These are phyloP conservation scores for Russula earlei DNA, from an alignment of 768 basidiomycete genomes.

Conservation along the genomic window DNA sequence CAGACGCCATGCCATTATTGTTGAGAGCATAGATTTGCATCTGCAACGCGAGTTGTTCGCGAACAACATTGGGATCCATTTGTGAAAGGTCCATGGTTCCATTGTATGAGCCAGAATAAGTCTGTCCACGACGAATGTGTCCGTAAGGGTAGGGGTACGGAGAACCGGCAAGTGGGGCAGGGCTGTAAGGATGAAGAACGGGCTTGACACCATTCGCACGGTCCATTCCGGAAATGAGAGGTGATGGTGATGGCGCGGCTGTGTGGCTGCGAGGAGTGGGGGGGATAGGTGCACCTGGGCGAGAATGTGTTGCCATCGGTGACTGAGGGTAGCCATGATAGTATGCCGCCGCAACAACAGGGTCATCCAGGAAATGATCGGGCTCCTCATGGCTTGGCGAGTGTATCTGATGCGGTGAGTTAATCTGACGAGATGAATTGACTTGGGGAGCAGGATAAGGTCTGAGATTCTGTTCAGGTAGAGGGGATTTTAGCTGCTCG, in stretches of 20 bases:
- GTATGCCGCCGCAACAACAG: conserved; percentile 48
- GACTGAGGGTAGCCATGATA: conserved; percentile 50
- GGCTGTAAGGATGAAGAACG: conserved; percentile 37
- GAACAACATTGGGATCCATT: conserved; percentile 41
- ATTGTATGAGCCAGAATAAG: conserved; percentile 30
- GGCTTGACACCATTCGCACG: conserved; percentile 27
- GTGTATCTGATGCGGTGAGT: conserved; percentile 24
- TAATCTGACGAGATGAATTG: neutral
- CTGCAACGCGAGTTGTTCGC: conserved; percentile 63
- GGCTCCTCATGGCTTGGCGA: conserved; percentile 42
- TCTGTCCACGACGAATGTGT: conserved; percentile 50
- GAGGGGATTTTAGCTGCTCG: conserved; percentile 13
- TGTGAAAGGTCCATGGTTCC: conserved; percentile 21
- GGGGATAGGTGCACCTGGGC: conserved; percentile 69
- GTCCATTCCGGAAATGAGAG: conserved; percentile 45
- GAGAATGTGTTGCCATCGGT: conserved; percentile 26
- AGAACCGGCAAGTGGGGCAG: conserved; percentile 53
- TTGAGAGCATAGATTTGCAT: conserved; percentile 71
- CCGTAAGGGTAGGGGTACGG: conserved; percentile 74
- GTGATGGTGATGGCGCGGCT: conserved; percentile 64
- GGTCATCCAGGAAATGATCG: conserved; percentile 50
- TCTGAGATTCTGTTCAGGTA: conserved; percentile 1
- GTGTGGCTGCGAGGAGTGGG: conserved; percentile 73
- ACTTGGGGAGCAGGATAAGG: conserved; percentile 1
- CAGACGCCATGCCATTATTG: conserved; percentile 52